Evolutionary conservation across 2,329 filamentous ascomycete genomes (phyloP).

Genomic region (Pestalotiopsis sp.): DNA sequence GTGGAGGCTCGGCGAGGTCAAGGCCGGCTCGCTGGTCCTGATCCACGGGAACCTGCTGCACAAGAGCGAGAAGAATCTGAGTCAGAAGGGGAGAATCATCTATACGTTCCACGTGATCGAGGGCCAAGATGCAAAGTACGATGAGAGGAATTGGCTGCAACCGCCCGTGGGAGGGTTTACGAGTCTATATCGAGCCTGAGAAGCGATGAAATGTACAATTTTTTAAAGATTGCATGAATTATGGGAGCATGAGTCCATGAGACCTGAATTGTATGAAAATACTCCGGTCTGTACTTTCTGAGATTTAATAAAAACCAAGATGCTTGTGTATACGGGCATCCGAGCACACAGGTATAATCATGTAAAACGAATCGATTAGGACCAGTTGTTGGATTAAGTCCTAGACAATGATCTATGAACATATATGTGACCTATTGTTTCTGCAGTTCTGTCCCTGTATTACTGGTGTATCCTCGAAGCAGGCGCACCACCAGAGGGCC

Average conservation of each 20-base stretch:
- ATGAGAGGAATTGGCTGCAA: conserved; percentile 90
- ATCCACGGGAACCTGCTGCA: conserved; percentile 96
- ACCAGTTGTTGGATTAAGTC: not conserved
- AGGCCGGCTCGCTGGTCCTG: conserved; percentile 84
- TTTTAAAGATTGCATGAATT: not conserved
- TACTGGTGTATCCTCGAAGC: not conserved
- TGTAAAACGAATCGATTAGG: not conserved
- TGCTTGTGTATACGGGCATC: no score
- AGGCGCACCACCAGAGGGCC: not conserved
- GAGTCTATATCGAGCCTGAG: conserved; percentile 48
- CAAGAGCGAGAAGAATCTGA: conserved; percentile 92
- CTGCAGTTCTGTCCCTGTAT: not conserved
- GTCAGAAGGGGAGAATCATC: conserved; percentile 83
- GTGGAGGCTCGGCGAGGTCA: conserved; percentile 83
- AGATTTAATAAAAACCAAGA: no score
- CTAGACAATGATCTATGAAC: not conserved
- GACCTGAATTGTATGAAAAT: not conserved
- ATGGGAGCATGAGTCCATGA: not conserved
- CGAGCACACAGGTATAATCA: not conserved
- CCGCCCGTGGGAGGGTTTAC: conserved; percentile 80
- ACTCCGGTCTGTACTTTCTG: not conserved
- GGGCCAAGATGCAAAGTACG: conserved; percentile 71
- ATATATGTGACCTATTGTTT: not conserved
- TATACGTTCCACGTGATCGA: conserved; percentile 99
- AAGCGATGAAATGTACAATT: not conserved